These are phyloP conservation scores for Xylaria intraflava DNA, from an alignment of 495 filamentous ascomycete genomes.

Conservation along the genomic window DNA sequence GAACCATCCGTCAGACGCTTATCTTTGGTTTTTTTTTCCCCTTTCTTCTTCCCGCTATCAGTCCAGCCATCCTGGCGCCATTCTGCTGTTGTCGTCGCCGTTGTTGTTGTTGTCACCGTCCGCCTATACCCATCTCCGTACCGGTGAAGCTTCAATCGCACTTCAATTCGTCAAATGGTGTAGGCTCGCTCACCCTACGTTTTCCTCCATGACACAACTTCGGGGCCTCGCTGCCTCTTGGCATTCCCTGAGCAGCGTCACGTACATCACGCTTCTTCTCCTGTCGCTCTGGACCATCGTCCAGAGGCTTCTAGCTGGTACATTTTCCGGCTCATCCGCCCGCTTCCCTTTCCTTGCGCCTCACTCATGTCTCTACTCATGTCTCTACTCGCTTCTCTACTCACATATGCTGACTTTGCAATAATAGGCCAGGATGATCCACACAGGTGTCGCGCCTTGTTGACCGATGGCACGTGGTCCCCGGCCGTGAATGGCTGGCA, in stretches of 20 bases:
- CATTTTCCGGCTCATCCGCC: background rate
- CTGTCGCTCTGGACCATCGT: slow-evolving; percentile 8
- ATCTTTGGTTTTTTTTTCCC: slow-evolving; percentile 8
- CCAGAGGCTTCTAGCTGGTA: slow-evolving; percentile 12
- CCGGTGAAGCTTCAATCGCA: slow-evolving; percentile 8
- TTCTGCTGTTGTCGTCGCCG: background rate
- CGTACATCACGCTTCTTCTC: slow-evolving; percentile 10
- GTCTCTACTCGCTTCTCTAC: background rate
- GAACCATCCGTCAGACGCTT: slow-evolving; percentile 6
- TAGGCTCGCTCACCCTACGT: background rate
- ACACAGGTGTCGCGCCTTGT: slow-evolving; percentile 48
- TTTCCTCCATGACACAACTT: slow-evolving; percentile 13
- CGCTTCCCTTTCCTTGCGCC: background rate
- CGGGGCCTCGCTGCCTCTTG: slow-evolving; percentile 17
- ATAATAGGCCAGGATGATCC: slow-evolving; percentile 35
- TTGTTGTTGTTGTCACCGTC: slow-evolving; percentile 2
- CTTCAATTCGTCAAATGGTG: slow-evolving; percentile 8
- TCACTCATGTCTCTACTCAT: background rate
- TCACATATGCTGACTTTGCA: slow-evolving; percentile 12
- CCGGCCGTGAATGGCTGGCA: slow-evolving; percentile 18
- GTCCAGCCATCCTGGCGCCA: background rate
- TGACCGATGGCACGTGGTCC: slow-evolving; percentile 48
- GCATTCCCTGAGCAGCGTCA: slow-evolving; percentile 15
- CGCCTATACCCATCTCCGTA: background rate
- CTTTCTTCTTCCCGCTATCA: slow-evolving; percentile 5